phyloP scores from a whole-genome alignment of 164 flowering plant genomes.

The Amborella trichopoda region DNA sequence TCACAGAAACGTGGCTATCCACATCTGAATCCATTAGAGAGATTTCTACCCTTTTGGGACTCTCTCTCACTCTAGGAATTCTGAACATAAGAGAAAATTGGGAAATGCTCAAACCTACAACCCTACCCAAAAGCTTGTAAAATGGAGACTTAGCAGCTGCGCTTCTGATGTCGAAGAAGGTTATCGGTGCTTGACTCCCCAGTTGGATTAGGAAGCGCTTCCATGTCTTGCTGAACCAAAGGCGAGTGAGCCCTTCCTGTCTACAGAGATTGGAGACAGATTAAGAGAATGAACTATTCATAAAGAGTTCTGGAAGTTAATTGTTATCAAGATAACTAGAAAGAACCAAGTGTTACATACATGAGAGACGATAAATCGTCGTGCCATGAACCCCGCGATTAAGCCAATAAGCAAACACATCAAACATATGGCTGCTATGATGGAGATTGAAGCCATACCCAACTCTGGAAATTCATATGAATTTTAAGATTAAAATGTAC shows the following conservation, averaged over 20 bases:
- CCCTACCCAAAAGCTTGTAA: constrained; percentile 16
- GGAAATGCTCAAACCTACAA: constrained; percentile 31
- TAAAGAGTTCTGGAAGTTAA: neutral
- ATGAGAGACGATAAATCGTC: constrained; percentile 31
- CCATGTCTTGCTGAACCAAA: constrained; percentile 45
- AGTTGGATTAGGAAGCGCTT: constrained; percentile 56
- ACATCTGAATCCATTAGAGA: constrained; percentile 35
- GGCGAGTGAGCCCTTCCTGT: constrained; percentile 32
- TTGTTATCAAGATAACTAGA: neutral
- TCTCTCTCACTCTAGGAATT: constrained; percentile 10
- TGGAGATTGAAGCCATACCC: constrained; percentile 16
- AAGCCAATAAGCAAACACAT: constrained; percentile 40
- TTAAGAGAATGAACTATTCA: constrained; percentile 4
- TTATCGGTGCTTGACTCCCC: constrained; percentile 47
- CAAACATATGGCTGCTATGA: constrained; percentile 34
- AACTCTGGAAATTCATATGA: constrained; percentile 22
- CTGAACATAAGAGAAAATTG: constrained; percentile 40
- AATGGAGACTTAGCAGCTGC: constrained; percentile 47
- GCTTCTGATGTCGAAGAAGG: constrained; percentile 69
- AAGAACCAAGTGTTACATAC: constrained; percentile 28
- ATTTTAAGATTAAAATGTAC: too few relatives aligned
- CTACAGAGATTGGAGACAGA: constrained; percentile 32
- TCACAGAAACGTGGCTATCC: constrained; percentile 5
- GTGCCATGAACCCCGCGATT: constrained; percentile 29
- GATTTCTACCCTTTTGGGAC: constrained; percentile 6